Evolutionary conservation across 2,329 filamentous ascomycete genomes (phyloP).

Genomic region (Xylariaceae sp.): DNA sequence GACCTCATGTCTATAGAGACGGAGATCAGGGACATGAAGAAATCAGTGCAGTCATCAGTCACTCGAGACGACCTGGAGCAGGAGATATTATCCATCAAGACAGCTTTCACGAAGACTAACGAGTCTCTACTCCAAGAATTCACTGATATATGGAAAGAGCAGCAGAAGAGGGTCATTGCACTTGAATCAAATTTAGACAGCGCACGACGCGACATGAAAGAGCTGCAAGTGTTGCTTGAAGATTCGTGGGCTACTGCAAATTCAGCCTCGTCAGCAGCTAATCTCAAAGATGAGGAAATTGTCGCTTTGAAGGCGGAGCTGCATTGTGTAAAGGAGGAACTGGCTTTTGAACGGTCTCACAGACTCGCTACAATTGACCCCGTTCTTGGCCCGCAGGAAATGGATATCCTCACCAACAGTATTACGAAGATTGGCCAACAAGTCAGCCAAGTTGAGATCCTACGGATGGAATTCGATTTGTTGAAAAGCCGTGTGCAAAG

Average conservation of each 20-base stretch:
- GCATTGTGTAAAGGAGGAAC: slow-evolving; percentile 28
- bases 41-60: slow-evolving; percentile 5
- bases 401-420: slow-evolving; percentile 38
- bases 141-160: slow-evolving; percentile 1
- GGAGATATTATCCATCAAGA: slow-evolving; percentile 13
- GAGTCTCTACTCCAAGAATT: slow-evolving; percentile 22
- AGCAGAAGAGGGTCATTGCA: slow-evolving; percentile 11
- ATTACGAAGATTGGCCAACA: slow-evolving; percentile 37
- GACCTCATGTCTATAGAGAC: slow-evolving; percentile 29
- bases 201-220: slow-evolving; percentile 4
- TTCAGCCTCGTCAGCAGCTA: slow-evolving; percentile 24
- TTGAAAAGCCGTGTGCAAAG: slow-evolving; percentile 36
- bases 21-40: slow-evolving; percentile 23
- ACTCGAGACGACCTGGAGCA: slow-evolving; percentile 12
- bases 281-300: slow-evolving; percentile 32
- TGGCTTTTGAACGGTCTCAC: slow-evolving; percentile 27
- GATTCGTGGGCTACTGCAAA: slow-evolving; percentile 24
- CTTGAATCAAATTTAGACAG: slow-evolving; percentile 10
- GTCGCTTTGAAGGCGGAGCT: slow-evolving; percentile 33
- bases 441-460: slow-evolving; percentile 36
- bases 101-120: slow-evolving; percentile 22
- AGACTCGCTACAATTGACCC: slow-evolving; percentile 9
- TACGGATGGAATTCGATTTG: slow-evolving; percentile 41
- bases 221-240: slow-evolving; percentile 14
- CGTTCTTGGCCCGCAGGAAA: slow-evolving; percentile 31